Conservation (phyloP, 2,329 filamentous ascomycete species). For the Arthroderma uncinatum region DNA sequence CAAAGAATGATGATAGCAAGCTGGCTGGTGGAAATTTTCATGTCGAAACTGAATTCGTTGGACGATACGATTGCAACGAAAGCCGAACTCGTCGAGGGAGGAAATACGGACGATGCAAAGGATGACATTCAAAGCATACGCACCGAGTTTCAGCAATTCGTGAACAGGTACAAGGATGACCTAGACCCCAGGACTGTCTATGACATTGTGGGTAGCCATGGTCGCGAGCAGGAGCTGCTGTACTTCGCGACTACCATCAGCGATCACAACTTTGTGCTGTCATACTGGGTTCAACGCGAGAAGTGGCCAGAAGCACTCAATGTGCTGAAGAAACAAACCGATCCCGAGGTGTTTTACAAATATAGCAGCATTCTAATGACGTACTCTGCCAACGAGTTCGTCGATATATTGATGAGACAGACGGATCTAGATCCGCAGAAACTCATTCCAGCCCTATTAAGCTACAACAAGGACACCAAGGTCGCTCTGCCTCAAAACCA, state of each 20-base stretch:
- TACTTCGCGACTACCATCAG: slow-evolving; percentile 81
- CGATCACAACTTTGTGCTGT: slow-evolving; percentile 88
- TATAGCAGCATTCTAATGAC: slow-evolving; percentile 96
- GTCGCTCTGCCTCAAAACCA: slow-evolving; percentile 68
- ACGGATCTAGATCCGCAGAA: slow-evolving; percentile 71
- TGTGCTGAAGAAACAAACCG: slow-evolving; percentile 85
- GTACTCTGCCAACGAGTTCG: slow-evolving; percentile 68
- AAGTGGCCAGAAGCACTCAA: slow-evolving; percentile 77
- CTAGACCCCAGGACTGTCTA: slow-evolving; percentile 87
- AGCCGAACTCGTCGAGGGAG: slow-evolving; percentile 63
- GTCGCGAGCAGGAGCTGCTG: slow-evolving; percentile 81
- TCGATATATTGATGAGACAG: slow-evolving; percentile 95
- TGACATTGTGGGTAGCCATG: slow-evolving; percentile 91
- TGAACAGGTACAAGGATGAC: slow-evolving; percentile 71
- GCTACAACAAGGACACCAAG: slow-evolving; percentile 68
- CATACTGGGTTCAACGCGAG: slow-evolving; percentile 95
- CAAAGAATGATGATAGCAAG: slow-evolving; percentile 90
- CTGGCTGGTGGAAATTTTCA: slow-evolving; percentile 92
- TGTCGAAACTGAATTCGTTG: slow-evolving; percentile 89
- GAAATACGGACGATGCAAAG: slow-evolving; percentile 59
- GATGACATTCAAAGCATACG: slow-evolving; percentile 60
- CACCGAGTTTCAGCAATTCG: slow-evolving; percentile 78
- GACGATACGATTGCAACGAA: slow-evolving; percentile 90
- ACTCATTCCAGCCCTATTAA: slow-evolving; percentile 83
- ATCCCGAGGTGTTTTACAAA: slow-evolving; percentile 86